These are phyloP conservation scores for Fomitopsis pinicola DNA, from an alignment of 1,284 basidiomycete genomes.

Conservation along the genomic window DNA sequence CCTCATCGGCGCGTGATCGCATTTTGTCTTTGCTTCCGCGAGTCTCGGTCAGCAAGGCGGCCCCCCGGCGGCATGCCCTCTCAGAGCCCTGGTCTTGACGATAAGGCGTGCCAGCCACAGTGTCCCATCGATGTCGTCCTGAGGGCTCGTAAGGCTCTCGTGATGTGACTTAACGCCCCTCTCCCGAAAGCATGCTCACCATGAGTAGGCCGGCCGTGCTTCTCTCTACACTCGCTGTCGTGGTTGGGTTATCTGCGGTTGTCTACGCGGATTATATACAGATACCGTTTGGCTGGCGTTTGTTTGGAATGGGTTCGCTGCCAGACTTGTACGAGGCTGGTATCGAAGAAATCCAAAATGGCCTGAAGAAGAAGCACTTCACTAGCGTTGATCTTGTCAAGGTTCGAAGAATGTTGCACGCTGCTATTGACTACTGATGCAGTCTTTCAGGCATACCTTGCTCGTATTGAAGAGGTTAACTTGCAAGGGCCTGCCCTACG, in stretches of 20 bases:
- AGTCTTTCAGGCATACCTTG: slow-evolving; percentile 53
- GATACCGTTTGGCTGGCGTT: background rate
- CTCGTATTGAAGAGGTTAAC: slow-evolving; percentile 70
- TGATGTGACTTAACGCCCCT: too few species aligned
- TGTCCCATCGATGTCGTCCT: background rate
- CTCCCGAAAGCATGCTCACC: background rate
- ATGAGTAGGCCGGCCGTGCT: background rate
- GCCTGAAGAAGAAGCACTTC: slow-evolving; percentile 31
- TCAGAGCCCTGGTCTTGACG: background rate
- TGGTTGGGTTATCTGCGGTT: background rate
- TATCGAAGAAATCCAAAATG: slow-evolving; percentile 35
- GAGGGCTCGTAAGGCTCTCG: background rate
- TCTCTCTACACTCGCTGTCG: background rate
- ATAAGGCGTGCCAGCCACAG: background rate
- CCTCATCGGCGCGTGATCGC: background rate
- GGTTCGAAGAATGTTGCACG: slow-evolving; percentile 15
- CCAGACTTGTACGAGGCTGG: slow-evolving; percentile 42
- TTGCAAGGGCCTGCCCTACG: slow-evolving; percentile 52
- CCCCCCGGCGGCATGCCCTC: background rate
- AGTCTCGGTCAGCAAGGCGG: background rate
- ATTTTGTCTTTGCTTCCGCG: background rate
- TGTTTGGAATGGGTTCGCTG: slow-evolving; percentile 9
- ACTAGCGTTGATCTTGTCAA: slow-evolving; percentile 40
- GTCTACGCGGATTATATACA: background rate
- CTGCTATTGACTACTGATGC: too few species aligned